Percentiles rank a stretch among this genome's conserved stretches.
Evolutionary conservation across 208 protist species (phyloP).

Genomic region (Polymyxa betae): DNA sequence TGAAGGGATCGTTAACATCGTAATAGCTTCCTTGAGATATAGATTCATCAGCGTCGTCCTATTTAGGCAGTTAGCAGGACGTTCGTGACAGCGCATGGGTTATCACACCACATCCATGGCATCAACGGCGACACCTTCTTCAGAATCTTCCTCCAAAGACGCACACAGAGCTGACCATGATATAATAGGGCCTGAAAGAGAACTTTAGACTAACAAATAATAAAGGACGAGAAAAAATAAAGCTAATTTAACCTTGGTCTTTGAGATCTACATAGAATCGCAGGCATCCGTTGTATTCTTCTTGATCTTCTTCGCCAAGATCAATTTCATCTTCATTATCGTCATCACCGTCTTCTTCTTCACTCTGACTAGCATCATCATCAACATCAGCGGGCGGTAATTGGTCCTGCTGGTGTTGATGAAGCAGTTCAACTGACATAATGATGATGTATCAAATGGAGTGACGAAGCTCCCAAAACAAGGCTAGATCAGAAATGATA

Average conservation of each 20-base stretch:
- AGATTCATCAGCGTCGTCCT: background rate
- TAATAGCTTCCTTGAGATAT: constrained; percentile 36
- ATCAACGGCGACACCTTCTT: background rate
- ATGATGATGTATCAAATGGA: too few species aligned
- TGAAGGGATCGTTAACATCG: constrained; percentile 43
- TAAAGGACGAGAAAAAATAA: background rate
- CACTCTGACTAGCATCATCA: background rate
- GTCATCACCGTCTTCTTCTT: constrained; percentile 57
- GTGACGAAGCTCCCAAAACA: too few species aligned
- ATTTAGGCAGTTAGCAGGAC: background rate
- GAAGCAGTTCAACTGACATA: too few species aligned
- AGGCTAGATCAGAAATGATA: too few species aligned
- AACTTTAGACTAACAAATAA: background rate
- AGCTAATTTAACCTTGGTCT: background rate
- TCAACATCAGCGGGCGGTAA: background rate
- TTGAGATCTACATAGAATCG: constrained; percentile 47
- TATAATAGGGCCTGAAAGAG: background rate
- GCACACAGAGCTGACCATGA: constrained; percentile 43
- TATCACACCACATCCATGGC: background rate
- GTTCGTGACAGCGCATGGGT: background rate
- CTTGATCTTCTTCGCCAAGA: constrained; percentile 53
- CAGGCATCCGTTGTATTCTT: constrained; percentile 24
- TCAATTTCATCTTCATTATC: constrained; percentile 56
- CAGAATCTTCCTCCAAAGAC: background rate
- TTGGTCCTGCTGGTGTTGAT: too few species aligned